A percentile compares a stretch with the other conserved stretches of the same genome.
These are phyloP conservation scores for Sporisorium scitamineum DNA, from an alignment of 1,284 basidiomycete genomes.

Conservation along the genomic window DNA sequence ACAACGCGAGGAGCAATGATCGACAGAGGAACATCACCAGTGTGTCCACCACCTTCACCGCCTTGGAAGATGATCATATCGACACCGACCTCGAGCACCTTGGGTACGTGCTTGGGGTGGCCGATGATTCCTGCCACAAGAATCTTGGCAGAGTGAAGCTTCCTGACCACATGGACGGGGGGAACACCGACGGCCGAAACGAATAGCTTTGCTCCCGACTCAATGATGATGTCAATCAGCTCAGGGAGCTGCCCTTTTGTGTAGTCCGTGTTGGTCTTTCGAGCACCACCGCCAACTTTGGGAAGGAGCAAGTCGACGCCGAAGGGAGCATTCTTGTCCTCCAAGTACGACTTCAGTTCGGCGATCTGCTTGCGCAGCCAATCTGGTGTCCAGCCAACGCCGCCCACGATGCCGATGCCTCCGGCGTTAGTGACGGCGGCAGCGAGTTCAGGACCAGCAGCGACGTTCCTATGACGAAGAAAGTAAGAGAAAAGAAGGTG, in stretches of 20 bases:
- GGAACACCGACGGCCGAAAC: conserved; percentile 65
- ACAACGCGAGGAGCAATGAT: conserved; percentile 61
- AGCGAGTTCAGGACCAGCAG: conserved; percentile 61
- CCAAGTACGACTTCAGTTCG: conserved; percentile 52
- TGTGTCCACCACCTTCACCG: conserved; percentile 65
- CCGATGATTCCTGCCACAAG: conserved; percentile 77
- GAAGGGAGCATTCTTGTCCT: conserved; percentile 64
- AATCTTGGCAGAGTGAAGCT: conserved; percentile 58
- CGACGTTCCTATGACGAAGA: conserved; percentile 53
- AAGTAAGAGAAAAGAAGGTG: background rate
- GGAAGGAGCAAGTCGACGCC: conserved; percentile 64
- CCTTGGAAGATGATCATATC: conserved; percentile 67
- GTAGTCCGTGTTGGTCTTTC: conserved; percentile 66
- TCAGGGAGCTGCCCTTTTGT: conserved; percentile 57
- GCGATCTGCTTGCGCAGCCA: conserved; percentile 41
- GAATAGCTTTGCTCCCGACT: conserved; percentile 61
- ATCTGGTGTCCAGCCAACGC: conserved; percentile 59
- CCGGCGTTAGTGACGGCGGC: conserved; percentile 64
- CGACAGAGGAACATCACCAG: conserved; percentile 61
- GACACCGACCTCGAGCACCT: conserved; percentile 59
- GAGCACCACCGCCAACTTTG: conserved; percentile 62
- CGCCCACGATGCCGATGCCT: conserved; percentile 64
- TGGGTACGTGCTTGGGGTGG: conserved; percentile 65
- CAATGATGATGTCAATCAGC: conserved; percentile 63
- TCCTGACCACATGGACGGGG: conserved; percentile 57